Conservation (phyloP, 306 rosid genomes). For the Trichosanthes cucumerina region DNA sequence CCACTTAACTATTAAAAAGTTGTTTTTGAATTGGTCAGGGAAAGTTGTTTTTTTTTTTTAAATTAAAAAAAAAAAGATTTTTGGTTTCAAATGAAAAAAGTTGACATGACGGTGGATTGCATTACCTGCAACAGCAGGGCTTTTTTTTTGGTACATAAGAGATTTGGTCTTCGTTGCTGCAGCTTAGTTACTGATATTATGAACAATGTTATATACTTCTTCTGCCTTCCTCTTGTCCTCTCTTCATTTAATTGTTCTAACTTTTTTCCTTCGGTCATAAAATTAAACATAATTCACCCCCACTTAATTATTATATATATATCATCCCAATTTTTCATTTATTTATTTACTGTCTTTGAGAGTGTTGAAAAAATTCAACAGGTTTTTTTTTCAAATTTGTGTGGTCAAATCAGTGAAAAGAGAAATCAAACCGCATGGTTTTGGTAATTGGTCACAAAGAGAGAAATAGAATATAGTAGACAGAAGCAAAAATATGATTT, state of each 20-base stretch:
- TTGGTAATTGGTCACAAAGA: background rate
- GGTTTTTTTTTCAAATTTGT: background rate
- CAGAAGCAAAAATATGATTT: background rate
- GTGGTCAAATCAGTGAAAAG: background rate
- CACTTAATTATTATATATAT: no score
- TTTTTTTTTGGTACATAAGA: background rate
- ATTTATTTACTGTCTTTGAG: no score
- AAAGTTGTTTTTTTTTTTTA: background rate
- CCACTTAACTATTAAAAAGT: background rate
- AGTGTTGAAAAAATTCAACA: background rate
- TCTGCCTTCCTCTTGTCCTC: background rate
- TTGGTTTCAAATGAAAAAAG: background rate
- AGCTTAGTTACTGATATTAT: background rate
- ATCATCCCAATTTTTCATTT: background rate
- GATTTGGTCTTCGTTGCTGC: background rate
- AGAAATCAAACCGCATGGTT: background rate
- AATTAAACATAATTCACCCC: background rate
- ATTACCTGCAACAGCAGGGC: background rate
- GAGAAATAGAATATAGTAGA: background rate
- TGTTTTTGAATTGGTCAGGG: constrained; percentile 5
- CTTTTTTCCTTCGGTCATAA: background rate
- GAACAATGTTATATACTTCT: background rate
- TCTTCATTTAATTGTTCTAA: background rate
- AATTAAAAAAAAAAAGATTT: no score
- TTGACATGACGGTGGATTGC: background rate